These are phyloP conservation scores for Paraconiothyrium brasiliense DNA, from an alignment of 2,329 filamentous ascomycete genomes.

Conservation along the genomic window DNA sequence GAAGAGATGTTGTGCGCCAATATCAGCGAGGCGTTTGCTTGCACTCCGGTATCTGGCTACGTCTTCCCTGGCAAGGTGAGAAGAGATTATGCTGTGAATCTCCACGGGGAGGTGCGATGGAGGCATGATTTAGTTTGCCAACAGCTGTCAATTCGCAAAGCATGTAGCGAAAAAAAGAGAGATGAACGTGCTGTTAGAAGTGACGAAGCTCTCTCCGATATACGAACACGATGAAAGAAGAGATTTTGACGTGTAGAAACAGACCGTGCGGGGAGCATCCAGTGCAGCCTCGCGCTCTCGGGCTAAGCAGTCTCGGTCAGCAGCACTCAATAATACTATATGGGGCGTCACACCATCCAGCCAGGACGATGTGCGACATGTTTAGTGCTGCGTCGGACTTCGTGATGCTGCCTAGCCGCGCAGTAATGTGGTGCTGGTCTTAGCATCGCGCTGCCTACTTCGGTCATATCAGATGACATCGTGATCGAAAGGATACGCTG, in stretches of 20 bases:
- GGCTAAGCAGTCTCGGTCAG: background rate
- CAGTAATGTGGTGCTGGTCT: background rate
- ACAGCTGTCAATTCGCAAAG: background rate
- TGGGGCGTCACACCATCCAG: conserved; percentile 1
- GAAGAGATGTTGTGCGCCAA: conserved; percentile 6
- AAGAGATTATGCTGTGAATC: conserved; percentile 10
- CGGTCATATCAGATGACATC: too few relatives aligned
- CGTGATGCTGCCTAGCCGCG: background rate
- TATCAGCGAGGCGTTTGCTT: conserved; percentile 6
- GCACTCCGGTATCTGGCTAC: background rate
- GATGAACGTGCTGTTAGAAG: background rate
- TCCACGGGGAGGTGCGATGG: conserved; percentile 6
- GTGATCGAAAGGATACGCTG: background rate
- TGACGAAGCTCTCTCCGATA: background rate
- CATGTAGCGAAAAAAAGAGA: background rate
- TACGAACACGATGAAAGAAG: background rate
- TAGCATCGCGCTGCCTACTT: conserved; percentile 1
- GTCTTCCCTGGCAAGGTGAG: background rate
- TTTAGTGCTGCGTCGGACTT: conserved; percentile 6
- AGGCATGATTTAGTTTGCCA: background rate
- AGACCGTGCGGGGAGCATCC: conserved; percentile 7
- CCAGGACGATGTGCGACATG: conserved; percentile 1
- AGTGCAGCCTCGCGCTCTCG: conserved; percentile 5
- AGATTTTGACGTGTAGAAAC: background rate
- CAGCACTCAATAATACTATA: background rate